Evolutionary conservation across 176 grass and related monocot genomes (phyloP).

Genomic region (Triticum urartu): DNA sequence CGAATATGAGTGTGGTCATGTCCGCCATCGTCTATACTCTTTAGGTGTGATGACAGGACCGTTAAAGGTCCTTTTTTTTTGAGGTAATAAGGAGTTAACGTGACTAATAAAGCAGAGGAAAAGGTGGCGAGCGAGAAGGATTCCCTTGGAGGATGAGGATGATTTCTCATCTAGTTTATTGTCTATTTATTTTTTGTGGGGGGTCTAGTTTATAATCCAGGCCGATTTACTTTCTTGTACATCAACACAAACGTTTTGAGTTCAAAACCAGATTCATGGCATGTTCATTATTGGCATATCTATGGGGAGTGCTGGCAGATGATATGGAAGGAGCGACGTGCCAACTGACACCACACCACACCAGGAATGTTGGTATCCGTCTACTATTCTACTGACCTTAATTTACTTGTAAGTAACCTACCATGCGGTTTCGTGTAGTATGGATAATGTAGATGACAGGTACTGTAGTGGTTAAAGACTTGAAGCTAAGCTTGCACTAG

Average conservation of each 20-base stretch:
- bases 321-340: background rate
- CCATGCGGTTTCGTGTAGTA: background rate
- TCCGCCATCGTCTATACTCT: background rate
- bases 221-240: too few relatives aligned
- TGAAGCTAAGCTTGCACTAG: background rate
- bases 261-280: background rate
- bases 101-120: too few relatives aligned
- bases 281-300: background rate
- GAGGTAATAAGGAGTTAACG: too few relatives aligned
- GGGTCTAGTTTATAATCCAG: too few relatives aligned
- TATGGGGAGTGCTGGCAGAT: background rate
- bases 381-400: background rate
- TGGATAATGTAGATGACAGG: background rate
- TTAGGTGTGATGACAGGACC: background rate
- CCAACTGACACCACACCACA: background rate
- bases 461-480: background rate
- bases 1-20: background rate
- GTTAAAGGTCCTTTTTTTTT: too few relatives aligned
- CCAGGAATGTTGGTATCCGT: background rate
- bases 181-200: too few relatives aligned
- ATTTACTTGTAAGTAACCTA: conserved; percentile 40
- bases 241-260: background rate
- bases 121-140: too few relatives aligned
- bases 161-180: too few relatives aligned
- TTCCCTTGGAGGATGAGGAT: too few relatives aligned